Conservation (phyloP, 116 monocot genomes). For the Papilionanthe hybrid region DNA sequence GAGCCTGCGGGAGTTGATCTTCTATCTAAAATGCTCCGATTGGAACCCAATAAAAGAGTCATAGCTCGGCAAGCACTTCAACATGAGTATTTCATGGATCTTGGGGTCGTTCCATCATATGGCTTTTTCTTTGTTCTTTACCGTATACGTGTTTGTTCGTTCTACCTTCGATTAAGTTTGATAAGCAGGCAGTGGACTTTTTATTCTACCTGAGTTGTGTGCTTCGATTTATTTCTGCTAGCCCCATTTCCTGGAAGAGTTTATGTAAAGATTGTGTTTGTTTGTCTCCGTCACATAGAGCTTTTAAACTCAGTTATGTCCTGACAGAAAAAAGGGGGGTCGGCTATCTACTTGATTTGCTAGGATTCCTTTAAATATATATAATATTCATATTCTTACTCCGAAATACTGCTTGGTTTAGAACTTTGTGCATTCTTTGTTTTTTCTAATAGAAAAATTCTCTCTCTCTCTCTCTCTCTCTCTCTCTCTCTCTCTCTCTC, state of each 20-base stretch:
- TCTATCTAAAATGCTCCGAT: slow-evolving; percentile 82
- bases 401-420: too few relatives aligned
- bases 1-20: slow-evolving; percentile 83
- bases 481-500: too few relatives aligned
- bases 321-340: neutral
- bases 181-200: neutral
- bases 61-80: slow-evolving; percentile 71
- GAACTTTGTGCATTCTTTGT: too few relatives aligned
- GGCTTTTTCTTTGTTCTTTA: neutral
- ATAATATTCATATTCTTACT: too few relatives aligned
- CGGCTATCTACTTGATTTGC: neutral
- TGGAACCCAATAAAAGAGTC: slow-evolving; percentile 77
- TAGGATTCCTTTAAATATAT: neutral
- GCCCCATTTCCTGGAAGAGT: neutral
- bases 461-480: too few relatives aligned
- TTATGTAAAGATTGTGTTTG: neutral
- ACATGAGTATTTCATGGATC: slow-evolving; percentile 86
- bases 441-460: too few relatives aligned
- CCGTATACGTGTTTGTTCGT: neutral
- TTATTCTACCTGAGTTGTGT: slow-evolving; percentile 1
- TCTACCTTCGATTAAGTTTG: neutral
- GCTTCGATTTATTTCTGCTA: slow-evolving; percentile 1
- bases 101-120: slow-evolving; percentile 34
- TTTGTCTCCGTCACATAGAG: neutral
- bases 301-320: neutral